These are phyloP conservation scores for Penicillium nucicola DNA, from an alignment of 495 filamentous ascomycete species.

Conservation along the genomic window DNA sequence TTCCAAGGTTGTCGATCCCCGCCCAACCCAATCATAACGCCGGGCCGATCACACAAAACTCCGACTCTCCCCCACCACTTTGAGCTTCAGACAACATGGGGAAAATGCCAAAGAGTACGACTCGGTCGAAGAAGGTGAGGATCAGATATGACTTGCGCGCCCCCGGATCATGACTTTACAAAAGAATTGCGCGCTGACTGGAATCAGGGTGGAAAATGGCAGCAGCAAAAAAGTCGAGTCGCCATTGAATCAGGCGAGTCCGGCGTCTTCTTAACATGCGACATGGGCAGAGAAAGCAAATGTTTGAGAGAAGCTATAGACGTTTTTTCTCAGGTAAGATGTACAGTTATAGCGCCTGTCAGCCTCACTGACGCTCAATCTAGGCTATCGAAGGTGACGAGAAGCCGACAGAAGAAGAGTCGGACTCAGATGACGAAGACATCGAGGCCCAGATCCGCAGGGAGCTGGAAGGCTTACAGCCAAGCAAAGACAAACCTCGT, in stretches of 20 bases:
- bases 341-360: not conserved
- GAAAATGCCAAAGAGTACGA: conserved; percentile 32
- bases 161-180: not conserved
- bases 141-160: not conserved
- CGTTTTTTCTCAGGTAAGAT: conserved; percentile 70
- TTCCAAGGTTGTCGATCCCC: conserved; percentile 5
- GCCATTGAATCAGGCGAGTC: conserved; percentile 69
- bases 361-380: conserved; percentile 1
- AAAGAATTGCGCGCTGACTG: too few relatives aligned
- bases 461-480: conserved; percentile 67
- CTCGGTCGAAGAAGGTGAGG: conserved; percentile 36
- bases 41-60: conserved; percentile 17
- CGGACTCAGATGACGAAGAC: conserved; percentile 51
- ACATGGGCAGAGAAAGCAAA: conserved; percentile 73
- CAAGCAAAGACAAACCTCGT: conserved; percentile 41
- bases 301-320: conserved; percentile 68
- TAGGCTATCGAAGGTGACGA: conserved; percentile 24
- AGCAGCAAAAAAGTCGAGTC: conserved; percentile 16
- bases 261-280: conserved; percentile 89
- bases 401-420: conserved; percentile 35
- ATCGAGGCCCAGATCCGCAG: conserved; percentile 81
- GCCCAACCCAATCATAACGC: conserved; percentile 13
- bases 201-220: conserved; percentile 28
- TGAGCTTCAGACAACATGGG: conserved; percentile 8
- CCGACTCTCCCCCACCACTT: conserved; percentile 8